Evolutionary conservation across 495 filamentous ascomycete genomes (phyloP).

Genomic region (Lophiotrema nucula): DNA sequence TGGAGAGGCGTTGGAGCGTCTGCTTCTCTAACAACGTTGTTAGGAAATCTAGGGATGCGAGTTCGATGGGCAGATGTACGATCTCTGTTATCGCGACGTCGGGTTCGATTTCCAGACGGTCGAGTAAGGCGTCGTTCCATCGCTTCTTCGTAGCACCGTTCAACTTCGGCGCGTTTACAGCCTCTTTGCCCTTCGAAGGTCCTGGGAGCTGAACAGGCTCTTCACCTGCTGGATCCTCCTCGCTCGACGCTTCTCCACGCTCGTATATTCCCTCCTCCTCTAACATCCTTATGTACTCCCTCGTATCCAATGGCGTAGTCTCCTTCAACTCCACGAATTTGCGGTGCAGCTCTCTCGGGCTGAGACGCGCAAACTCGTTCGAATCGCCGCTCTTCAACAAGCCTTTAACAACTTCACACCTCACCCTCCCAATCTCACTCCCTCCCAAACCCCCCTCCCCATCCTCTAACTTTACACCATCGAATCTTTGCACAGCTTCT

Average conservation of each 20-base stretch:
- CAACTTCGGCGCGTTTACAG: not conserved
- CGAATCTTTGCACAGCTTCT: slow-evolving; percentile 36
- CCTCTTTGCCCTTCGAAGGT: not conserved
- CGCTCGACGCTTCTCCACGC: too few relatives aligned
- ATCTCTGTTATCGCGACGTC: slow-evolving; percentile 9
- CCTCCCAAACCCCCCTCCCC: not conserved
- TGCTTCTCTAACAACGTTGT: slow-evolving; percentile 36
- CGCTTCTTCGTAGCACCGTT: slow-evolving; percentile 9
- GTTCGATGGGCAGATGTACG: slow-evolving; percentile 37
- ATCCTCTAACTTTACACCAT: not conserved
- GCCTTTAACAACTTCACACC: slow-evolving; percentile 9
- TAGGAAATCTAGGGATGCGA: slow-evolving; percentile 41
- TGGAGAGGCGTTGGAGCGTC: slow-evolving; percentile 17
- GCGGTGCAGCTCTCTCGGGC: slow-evolving; percentile 2
- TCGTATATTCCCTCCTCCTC: slow-evolving; percentile 40
- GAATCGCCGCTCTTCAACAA: slow-evolving; percentile 2
- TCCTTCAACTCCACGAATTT: slow-evolving; percentile 9
- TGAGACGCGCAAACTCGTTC: not conserved
- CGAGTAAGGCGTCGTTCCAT: slow-evolving; percentile 23
- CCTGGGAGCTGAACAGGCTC: not conserved
- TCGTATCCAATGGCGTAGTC: slow-evolving; percentile 4
- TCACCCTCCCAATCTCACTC: slow-evolving; percentile 5
- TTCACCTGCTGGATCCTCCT: not conserved
- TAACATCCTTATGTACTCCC: slow-evolving; percentile 33
- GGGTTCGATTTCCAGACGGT: slow-evolving; percentile 18